Conservation (phyloP, 2,329 filamentous ascomycete genomes). For the Trichoderma harzianum region DNA sequence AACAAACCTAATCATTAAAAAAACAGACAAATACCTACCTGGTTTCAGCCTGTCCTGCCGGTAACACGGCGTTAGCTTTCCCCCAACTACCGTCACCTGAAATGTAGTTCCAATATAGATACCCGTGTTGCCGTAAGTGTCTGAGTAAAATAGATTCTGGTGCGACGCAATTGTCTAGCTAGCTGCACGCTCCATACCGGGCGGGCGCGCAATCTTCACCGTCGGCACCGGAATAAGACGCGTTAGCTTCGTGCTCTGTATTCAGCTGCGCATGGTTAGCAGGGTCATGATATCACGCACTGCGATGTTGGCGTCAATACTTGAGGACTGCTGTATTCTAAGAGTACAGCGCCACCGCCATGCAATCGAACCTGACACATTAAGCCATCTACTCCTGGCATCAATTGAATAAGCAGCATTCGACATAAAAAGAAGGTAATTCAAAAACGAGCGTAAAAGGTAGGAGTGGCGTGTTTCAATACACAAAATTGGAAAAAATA, state of each 20-base stretch:
- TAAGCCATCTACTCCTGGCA: too few relatives aligned
- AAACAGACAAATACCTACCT: not conserved
- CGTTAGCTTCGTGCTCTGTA: not conserved
- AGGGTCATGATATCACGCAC: not conserved
- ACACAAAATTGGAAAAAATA: not conserved
- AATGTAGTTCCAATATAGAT: not conserved
- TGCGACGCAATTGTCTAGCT: not conserved
- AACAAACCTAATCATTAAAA: not conserved
- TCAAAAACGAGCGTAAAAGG: not conserved
- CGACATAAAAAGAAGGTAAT: not conserved
- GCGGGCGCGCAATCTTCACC: not conserved
- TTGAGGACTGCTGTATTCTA: not conserved
- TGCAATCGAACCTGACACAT: not conserved
- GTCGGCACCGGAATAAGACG: not conserved
- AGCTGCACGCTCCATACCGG: not conserved
- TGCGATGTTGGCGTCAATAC: not conserved
- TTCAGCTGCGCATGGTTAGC: not conserved
- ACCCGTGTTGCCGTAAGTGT: not conserved
- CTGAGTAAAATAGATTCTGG: not conserved
- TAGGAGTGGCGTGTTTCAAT: not conserved
- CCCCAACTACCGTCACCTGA: not conserved
- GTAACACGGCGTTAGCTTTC: not conserved
- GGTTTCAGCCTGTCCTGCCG: not conserved
- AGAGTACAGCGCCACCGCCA: not conserved
- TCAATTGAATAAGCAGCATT: not conserved